Evolutionary conservation across 345 rosid genomes (phyloP), one percentile per base, ranked within the genome.

Genomic region (Cochlearia excelsa): DNA sequence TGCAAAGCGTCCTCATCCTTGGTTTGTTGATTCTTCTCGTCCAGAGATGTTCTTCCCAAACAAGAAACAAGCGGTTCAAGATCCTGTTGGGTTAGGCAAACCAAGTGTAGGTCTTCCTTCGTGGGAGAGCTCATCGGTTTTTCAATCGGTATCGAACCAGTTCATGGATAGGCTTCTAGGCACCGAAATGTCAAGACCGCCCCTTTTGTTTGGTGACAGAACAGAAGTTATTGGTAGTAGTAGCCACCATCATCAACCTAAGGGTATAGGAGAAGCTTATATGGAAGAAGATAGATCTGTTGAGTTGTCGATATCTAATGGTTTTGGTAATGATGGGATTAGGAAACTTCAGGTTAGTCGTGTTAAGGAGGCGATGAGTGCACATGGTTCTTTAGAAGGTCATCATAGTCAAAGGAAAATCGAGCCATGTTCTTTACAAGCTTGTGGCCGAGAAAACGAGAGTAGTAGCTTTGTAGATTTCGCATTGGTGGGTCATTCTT

Each of bases 61-160:
- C 80, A 87, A 88, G 81, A 91, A 80, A 75, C 96, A 81, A 78
- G 86, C 85, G 10, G 59, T 74, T 11, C 82, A 80, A 55, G 76
- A 71, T 64, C 76, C 81, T 49, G 58, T 55, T 39, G 67, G 74
- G 31, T 65, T 77, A 52, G 85, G 73, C 34, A 51, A 73, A 42
- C 50, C 81, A 46, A 63, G 54, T 65, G 60, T 80, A 33, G 63
- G 67, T 59, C 74, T 71, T 72, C 62, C 83, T 73, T 60, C 77
- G 30, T 90, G 97, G 97, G 83, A 79, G 27, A 80, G 71, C 46
- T 44, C 82, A 26, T 63, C 89, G 10, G 73, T 79, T 69, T 81
- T 84, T 55, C 87, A 79, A 54, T 69, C 91, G 0, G 84, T 78
- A 9, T 81, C 88, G 1, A 82, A 66, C 74, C 94, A 84, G 73